Base-by-base conservation (phyloP, 331 rosid species). In the Malus hybrid region DNA sequence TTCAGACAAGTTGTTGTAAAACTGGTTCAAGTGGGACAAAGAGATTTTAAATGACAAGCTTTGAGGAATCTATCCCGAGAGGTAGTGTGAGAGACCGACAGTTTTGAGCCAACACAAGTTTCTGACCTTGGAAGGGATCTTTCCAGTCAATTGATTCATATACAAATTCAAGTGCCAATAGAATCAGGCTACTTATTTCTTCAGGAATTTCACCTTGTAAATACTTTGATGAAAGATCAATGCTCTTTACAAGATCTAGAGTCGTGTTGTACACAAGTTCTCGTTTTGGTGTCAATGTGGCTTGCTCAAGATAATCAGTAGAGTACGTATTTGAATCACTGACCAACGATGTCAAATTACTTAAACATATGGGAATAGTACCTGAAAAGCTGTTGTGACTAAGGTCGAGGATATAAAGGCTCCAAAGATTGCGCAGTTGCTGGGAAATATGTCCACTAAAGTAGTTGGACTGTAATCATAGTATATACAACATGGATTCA, bases 181-280 rank as follows among this genome's bases (percentile, higher is more conserved):
- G 73, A 3, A 32, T 10, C 0, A 82, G 48, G 9, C 24, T 15
- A 14, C 73, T 32, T 15, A 84, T 48, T 42, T 80, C 74, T 29
- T 11, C 11, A 2, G 87, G 88, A 12, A 84, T 82, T 9, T 26
- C 29, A 13, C 88, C 83, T 0, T 34, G 42, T 48, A 71, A 2
- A 36, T 64, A 63, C 53, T 88, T 88, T 1, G 20, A 5, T 0
- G 82, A 86, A 15, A 88, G 63, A 33, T 88, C 86, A 44, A 86
- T 32, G 20, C 28, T 30, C 19, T 24, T 24, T 24, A 24, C 24
- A 24, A 24, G 24, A 24, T 24, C 24, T 24, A 24, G 24, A 24
- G 24, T 66, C 9, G 11, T 15, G 42, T 72, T 46, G 24, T 72
- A 79, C 5, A 65, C 65, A 6, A 75, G 74, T 16, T 66, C 44